These are phyloP conservation scores for Cladosporium halotolerans DNA, from an alignment of 2,329 filamentous ascomycete genomes.

Conservation along the genomic window DNA sequence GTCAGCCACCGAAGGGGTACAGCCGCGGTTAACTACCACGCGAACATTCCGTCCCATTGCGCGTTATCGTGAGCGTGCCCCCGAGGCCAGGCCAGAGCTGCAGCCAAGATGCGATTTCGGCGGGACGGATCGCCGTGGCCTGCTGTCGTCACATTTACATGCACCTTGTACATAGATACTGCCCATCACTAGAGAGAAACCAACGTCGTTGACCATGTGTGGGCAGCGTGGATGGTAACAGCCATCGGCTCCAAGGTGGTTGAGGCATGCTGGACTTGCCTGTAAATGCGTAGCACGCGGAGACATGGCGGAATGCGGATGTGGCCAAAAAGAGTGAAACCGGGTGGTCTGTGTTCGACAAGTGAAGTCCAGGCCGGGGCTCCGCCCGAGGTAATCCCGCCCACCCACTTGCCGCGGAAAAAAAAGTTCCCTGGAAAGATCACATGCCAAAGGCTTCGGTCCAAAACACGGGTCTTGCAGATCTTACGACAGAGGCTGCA, in stretches of 20 bases:
- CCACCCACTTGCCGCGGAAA: not conserved
- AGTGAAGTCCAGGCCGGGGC: conserved; percentile 3
- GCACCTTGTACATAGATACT: not conserved
- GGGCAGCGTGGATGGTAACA: too few species aligned
- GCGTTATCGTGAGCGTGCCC: not conserved
- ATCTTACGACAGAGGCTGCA: not conserved
- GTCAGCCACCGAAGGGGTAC: not conserved
- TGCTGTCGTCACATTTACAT: not conserved
- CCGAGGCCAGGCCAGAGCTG: not conserved
- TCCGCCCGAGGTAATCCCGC: not conserved
- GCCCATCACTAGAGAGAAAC: not conserved
- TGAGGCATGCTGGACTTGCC: not conserved
- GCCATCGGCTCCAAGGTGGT: not conserved
- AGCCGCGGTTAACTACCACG: not conserved
- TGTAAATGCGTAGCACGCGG: not conserved
- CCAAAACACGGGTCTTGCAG: not conserved
- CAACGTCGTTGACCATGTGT: not conserved
- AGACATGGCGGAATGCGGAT: not conserved
- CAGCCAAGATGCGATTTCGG: not conserved
- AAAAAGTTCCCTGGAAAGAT: not conserved
- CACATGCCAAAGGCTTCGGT: not conserved
- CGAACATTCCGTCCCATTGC: not conserved
- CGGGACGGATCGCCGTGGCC: not conserved
- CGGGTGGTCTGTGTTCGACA: conserved; percentile 1
- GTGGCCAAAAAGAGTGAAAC: conserved; percentile 3